Evolutionary conservation across 495 filamentous ascomycete genomes (phyloP), one percentile per base, ranked within the genome.

Genomic region (Tuber borchii): DNA sequence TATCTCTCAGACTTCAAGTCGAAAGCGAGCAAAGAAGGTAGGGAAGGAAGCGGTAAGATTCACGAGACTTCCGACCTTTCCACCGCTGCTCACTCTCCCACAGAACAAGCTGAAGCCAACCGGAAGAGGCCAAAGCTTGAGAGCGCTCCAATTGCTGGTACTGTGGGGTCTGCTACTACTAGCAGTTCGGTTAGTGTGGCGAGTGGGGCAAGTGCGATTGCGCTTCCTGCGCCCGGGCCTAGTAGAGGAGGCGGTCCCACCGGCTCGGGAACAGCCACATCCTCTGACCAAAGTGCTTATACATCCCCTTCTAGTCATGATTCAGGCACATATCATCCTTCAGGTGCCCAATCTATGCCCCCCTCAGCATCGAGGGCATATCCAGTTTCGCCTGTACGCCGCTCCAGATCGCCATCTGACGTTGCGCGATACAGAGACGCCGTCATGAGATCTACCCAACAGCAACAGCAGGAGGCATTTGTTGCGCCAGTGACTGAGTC

Each of bases 1-100:
- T 94, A 94, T 83, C 85, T 94, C 22, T 86, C 87, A 20, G 92
- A 93, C 7, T 94, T 94, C 84, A 92, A 90, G 80, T 86, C 87
- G 39, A 91, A 90, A 83, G 88, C 91, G 73, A 84, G 84, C 31
- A 84, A 84, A 68, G 82, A 83, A 79, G 84, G 84, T 78, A 83
- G 76, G 71, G 81, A 82, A 72, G 78, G 78, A 71, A 79, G 78
- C 78, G 78, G 78, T 79, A 77, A 79, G 78, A 75, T 48, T 31
- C 65, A 46, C 43, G 73, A 79, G 69, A 73, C 73, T 73, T 76
- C 46, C 37, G 44, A 73, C 26, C 68, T 46, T 72, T 71, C 76
- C 46, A 74, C 68, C 73, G 44, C 73, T 45, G 70, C 75, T 81
- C 73, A 80, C 79, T 76, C 73, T 75, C 48, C 74, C 73, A 71